Conservation (phyloP, 1,284 basidiomycete species). For the Cronartium quercuum region DNA sequence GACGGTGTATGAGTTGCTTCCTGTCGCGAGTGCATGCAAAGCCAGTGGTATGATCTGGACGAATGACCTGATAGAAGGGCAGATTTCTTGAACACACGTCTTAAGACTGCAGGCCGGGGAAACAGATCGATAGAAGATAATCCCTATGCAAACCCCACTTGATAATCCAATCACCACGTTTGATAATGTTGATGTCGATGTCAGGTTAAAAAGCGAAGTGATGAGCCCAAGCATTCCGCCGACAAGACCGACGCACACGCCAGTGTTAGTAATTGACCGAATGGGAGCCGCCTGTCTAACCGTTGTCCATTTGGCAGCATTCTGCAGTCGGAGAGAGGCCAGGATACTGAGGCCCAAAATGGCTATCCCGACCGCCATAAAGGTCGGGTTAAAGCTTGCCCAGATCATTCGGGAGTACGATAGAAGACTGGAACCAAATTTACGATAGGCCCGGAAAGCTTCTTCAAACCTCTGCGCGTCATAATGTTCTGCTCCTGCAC, state of each 20-base stretch:
- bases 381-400: slow-evolving; percentile 81
- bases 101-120: background rate
- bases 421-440: slow-evolving; percentile 19
- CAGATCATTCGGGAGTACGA: slow-evolving; percentile 65
- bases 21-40: slow-evolving; percentile 27
- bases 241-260: background rate
- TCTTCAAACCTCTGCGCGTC: slow-evolving; percentile 32
- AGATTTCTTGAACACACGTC: background rate
- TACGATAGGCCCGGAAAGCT: slow-evolving; percentile 7
- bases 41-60: slow-evolving; percentile 1
- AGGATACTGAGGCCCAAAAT: slow-evolving; percentile 50
- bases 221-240: background rate
- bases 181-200: slow-evolving; percentile 34
- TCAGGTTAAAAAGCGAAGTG: slow-evolving; percentile 34
- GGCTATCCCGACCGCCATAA: slow-evolving; percentile 63
- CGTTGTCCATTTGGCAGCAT: slow-evolving; percentile 3
- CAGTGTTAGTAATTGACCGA: background rate
- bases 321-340: slow-evolving; percentile 1
- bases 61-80: slow-evolving; percentile 9
- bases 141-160: slow-evolving; percentile 8
- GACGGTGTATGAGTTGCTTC: slow-evolving; percentile 78
- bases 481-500: slow-evolving; percentile 42
- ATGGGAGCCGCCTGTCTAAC: background rate
- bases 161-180: slow-evolving; percentile 2
- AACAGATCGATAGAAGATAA: background rate